Evolutionary conservation across 441 rosid genomes (phyloP).

Genomic region (Pelargonium cotyledonis): DNA sequence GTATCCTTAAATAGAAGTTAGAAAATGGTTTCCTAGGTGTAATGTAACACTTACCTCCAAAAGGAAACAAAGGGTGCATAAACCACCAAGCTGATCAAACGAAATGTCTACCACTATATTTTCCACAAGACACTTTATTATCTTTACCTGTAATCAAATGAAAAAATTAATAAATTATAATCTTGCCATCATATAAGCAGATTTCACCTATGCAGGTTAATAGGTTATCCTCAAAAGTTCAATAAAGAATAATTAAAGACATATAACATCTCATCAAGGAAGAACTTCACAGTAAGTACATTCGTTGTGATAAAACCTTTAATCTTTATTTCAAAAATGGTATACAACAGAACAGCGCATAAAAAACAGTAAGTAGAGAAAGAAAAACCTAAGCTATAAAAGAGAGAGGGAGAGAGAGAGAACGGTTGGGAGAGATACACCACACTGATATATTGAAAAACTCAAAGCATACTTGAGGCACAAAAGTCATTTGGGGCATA

Average conservation of each 20-base stretch:
- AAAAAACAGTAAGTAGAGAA: too few relatives aligned
- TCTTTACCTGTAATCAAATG: constrained; percentile 55
- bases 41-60: constrained; percentile 57
- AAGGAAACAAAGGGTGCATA: constrained; percentile 97
- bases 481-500: too few relatives aligned
- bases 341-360: not conserved
- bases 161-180: not conserved
- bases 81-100: constrained; percentile 96
- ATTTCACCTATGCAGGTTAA: not conserved
- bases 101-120: constrained; percentile 99
- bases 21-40: constrained; percentile 9
- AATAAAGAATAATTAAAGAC: not conserved
- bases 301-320: not conserved
- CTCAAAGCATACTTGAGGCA: too few relatives aligned
- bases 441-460: too few relatives aligned
- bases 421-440: too few relatives aligned
- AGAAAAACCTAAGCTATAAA: not conserved
- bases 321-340: not conserved
- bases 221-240: not conserved
- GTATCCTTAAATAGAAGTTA: not conserved
- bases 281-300: not conserved
- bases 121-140: constrained; percentile 96
- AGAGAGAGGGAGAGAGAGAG: not conserved
- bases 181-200: not conserved
- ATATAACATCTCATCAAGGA: not conserved